Evolutionary conservation across 495 filamentous ascomycete species (phyloP), one percentile per base, ranked within the genome.

Genomic region (Tuber microsphaerosporum): DNA sequence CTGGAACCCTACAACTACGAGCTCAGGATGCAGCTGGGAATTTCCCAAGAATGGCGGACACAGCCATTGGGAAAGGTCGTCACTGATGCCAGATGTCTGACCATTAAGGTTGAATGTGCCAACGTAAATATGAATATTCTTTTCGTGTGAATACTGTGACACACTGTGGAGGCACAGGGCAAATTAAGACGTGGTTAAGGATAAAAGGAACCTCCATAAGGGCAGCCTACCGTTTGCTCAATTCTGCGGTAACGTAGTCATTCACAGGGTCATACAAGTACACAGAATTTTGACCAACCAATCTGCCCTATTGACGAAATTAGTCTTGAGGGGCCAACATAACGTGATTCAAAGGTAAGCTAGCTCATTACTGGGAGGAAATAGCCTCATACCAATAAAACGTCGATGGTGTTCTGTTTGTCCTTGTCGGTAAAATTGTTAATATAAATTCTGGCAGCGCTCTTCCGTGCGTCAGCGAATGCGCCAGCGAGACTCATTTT

Each of bases 51-150:
- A 87, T 26, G 81, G 75, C 34, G 89, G 89, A 82, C 88, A 92
- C 41, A 99, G 87, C 95, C 95, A 99, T 10, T 90, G 86, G 4
- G 91, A 90, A 22, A 99, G 86, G 83, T 99, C 94, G 76, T 92
- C 87, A 42, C 90, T 87, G 41, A 93, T 87, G 17, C 94, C 93
- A 71, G 88, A 85, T 26, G 90, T 91, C 72, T 90, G 89, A 22
- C 95, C 95, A 82, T 98, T 99, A 20, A 99, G 86, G 82, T 99
- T 99, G 85, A 97, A 98, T 5, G 93, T 97, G 5, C 95, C 96
- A 37, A 90, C 89, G 86, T 91, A 94, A 73, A 96, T 93, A 71
- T 84, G 85, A 31, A 88, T 86, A 8, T 82, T 77, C 78, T 87
- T 86, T 9, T 81, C 84, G 68, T 85, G 88, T 3, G 90, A 88